Evolutionary conservation across 345 rosid genomes (phyloP).

Genomic region (Iberis pinnata): DNA sequence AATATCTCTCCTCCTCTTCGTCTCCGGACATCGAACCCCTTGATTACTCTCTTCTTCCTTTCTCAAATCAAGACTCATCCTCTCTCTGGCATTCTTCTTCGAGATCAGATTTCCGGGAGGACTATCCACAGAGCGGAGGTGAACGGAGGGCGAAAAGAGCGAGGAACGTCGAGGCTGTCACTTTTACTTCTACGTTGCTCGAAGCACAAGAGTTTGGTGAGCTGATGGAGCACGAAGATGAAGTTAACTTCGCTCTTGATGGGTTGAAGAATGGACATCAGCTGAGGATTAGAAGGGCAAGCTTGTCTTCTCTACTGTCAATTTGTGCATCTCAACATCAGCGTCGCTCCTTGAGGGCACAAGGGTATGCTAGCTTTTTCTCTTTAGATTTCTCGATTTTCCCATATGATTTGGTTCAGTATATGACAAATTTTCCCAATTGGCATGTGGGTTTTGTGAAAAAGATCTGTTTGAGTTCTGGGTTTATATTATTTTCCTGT

Average conservation of each 20-base stretch:
- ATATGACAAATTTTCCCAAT: slow-evolving; percentile 7
- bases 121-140: slow-evolving; percentile 29
- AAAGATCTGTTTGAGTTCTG: slow-evolving; percentile 18
- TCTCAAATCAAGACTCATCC: slow-evolving; percentile 64
- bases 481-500: slow-evolving; percentile 1
- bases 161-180: slow-evolving; percentile 39
- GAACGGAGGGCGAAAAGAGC: slow-evolving; percentile 49
- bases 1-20: slow-evolving; percentile 46
- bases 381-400: not conserved
- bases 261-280: slow-evolving; percentile 82
- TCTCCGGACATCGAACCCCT: slow-evolving; percentile 38
- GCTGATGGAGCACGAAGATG: slow-evolving; percentile 98
- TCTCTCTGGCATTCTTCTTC: slow-evolving; percentile 41
- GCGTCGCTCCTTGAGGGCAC: slow-evolving; percentile 73
- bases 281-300: slow-evolving; percentile 71
- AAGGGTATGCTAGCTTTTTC: slow-evolving; percentile 31
- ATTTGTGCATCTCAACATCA: slow-evolving; percentile 68
- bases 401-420: not conserved
- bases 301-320: slow-evolving; percentile 64
- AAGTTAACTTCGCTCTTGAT: slow-evolving; percentile 91
- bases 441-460: slow-evolving; percentile 22
- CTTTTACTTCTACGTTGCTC: slow-evolving; percentile 64
- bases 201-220: slow-evolving; percentile 98
- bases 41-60: slow-evolving; percentile 47
- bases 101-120: slow-evolving; percentile 20